Percentiles rank a stretch among this genome's conserved stretches.
These are phyloP conservation scores for Guyanaporus albipodus DNA, from an alignment of 768 basidiomycete genomes.

Conservation along the genomic window DNA sequence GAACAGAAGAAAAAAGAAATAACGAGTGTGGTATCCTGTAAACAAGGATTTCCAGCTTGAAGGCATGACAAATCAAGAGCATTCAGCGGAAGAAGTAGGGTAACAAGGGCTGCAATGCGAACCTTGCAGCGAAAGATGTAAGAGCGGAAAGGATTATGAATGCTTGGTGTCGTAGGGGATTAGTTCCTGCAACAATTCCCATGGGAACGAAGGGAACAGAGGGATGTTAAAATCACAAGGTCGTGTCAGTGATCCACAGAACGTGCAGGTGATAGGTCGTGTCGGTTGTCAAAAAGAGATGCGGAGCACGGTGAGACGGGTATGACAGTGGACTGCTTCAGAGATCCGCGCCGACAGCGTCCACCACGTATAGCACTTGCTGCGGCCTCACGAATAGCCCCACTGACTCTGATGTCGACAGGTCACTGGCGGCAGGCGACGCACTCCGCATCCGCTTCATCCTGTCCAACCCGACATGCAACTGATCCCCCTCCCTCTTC, in stretches of 20 bases:
- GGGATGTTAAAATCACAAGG: slow-evolving; percentile 9
- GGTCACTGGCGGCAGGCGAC: slow-evolving; percentile 60
- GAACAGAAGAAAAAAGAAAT: not conserved
- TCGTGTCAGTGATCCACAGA: slow-evolving; percentile 9
- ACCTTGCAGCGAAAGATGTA: slow-evolving; percentile 1
- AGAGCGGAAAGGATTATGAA: slow-evolving; percentile 15
- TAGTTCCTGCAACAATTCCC: slow-evolving; percentile 19
- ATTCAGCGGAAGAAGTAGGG: not conserved
- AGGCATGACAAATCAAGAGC: not conserved
- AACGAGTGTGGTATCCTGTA: slow-evolving; percentile 23
- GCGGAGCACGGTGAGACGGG: not conserved
- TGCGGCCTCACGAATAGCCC: slow-evolving; percentile 83
- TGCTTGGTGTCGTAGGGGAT: slow-evolving; percentile 18
- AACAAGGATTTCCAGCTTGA: not conserved
- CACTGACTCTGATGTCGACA: slow-evolving; percentile 58
- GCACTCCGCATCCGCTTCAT: slow-evolving; percentile 62
- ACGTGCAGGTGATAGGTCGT: slow-evolving; percentile 1
- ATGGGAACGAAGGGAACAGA: slow-evolving; percentile 8
- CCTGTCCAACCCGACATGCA: slow-evolving; percentile 36
- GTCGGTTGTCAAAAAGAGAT: slow-evolving; percentile 9
- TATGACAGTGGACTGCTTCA: slow-evolving; percentile 27
- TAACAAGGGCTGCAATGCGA: not conserved
- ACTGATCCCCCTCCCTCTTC: slow-evolving; percentile 59
- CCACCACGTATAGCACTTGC: slow-evolving; percentile 83
- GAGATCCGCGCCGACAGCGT: slow-evolving; percentile 68